Conservation (phyloP, 2,329 filamentous ascomycete genomes). For the Aspergillus sp. region DNA sequence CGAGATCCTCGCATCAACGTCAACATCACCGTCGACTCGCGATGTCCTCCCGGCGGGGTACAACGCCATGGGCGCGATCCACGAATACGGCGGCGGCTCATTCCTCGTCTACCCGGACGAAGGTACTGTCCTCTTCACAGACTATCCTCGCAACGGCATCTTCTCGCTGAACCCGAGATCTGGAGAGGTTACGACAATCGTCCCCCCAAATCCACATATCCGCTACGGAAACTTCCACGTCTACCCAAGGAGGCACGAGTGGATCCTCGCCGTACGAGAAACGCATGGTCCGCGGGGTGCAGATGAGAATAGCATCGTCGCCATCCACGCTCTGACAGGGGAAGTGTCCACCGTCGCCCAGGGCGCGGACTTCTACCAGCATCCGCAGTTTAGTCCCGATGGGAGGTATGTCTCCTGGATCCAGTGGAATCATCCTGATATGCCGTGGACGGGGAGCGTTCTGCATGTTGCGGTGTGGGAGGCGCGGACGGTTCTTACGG, state of each 20-base stretch:
- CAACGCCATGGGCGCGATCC: conserved; percentile 53
- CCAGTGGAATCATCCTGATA: conserved; percentile 60
- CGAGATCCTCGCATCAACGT: conserved; percentile 37
- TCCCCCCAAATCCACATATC: conserved; percentile 28
- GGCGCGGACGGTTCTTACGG: conserved; percentile 37
- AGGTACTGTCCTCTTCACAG: conserved; percentile 52
- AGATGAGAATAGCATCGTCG: conserved; percentile 40
- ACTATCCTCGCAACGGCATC: conserved; percentile 49
- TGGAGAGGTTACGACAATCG: conserved; percentile 41
- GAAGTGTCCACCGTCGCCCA: conserved; percentile 45
- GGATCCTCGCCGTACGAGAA: conserved; percentile 59
- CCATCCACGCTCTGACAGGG: conserved; percentile 31
- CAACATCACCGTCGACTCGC: conserved; percentile 28
- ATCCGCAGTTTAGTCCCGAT: conserved; percentile 55
- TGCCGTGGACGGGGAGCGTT: conserved; percentile 56
- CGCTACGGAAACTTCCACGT: conserved; percentile 53
- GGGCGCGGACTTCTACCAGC: conserved; percentile 59
- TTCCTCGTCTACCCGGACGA: conserved; percentile 46
- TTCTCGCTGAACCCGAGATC: conserved; percentile 48
- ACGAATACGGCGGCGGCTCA: conserved; percentile 59
- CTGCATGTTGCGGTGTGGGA: conserved; percentile 53
- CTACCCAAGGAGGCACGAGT: conserved; percentile 40
- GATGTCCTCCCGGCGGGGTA: conserved; percentile 52
- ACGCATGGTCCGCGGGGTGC: conserved; percentile 48
- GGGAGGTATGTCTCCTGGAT: conserved; percentile 56